Evolutionary conservation across 352 stramenopile genomes (phyloP), one percentile per base, ranked within the genome.

Genomic region (Globisporangium uncinulatum): DNA sequence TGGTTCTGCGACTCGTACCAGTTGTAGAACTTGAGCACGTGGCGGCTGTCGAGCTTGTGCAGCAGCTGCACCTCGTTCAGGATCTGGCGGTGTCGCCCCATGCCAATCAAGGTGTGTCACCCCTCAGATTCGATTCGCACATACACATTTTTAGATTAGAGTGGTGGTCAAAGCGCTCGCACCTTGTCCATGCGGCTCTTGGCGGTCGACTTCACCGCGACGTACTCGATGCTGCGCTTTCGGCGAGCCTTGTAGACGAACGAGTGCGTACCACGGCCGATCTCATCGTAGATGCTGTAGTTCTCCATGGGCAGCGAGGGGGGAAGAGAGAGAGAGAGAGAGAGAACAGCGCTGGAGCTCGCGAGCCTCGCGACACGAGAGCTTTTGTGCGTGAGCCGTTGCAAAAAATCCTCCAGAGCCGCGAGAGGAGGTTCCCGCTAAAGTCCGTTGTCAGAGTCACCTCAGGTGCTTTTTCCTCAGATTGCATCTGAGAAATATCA

Each of bases 1-100:
- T 97, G 94, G 73, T 98, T 97, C 56, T 89, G 76, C 54, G 91
- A 97, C 73, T 98, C 92, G 76, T 98, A 98, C 92, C 92, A 98
- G 68, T 97, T 94, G 76, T 87, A 92, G 64, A 98, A 98, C 69
- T 88, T 92, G 57, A 97, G 71, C 45, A 96, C 82, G 63, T 95
- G 76, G 29, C 70, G 84, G 56, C 83, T 94, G 37, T 90, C 66
- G 6, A 97, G 72, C 50, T 87, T 89, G 70, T 96, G 85, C 59
- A 96, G 74, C 61, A 97, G 77, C 59, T 92, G 86, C 39, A 95
- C 85, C 46, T 94, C 84, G 56, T 94, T 92, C 19, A 92, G 61
- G 56, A 94, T 89, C 83, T 92, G 4, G 24, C 24, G 24, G 1
- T 4, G 24, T 29, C 24, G 24, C 24, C 24, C 24, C 24, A 29